These are phyloP conservation scores for Suhomyces guaymorum DNA, from an alignment of 1,139 yeast genomes.

Conservation along the genomic window DNA sequence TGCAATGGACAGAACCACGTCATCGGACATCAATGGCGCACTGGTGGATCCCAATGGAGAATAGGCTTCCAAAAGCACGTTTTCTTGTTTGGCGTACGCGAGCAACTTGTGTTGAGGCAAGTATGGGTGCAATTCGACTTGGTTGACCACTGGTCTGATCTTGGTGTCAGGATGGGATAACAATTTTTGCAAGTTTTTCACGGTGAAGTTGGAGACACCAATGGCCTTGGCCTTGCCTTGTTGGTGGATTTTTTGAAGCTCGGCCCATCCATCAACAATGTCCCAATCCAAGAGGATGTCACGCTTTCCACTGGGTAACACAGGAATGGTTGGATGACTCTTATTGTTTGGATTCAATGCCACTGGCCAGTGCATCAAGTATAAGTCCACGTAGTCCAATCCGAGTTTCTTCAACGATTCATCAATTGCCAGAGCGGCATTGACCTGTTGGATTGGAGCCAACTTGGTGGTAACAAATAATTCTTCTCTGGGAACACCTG, in stretches of 20 bases:
- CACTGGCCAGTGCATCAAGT: conserved; percentile 87
- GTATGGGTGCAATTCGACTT: conserved; percentile 25
- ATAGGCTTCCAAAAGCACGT: conserved; percentile 23
- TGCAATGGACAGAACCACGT: conserved; percentile 18
- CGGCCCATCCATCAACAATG: conserved; percentile 17
- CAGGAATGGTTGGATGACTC: conserved; percentile 28
- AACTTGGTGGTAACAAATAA: conserved; percentile 79
- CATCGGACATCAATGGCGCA: conserved; percentile 20
- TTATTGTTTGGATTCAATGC: conserved; percentile 26
- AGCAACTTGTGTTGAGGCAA: conserved; percentile 23
- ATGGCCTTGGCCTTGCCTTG: conserved; percentile 19
- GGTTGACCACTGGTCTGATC: conserved; percentile 23
- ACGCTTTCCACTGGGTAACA: conserved; percentile 14
- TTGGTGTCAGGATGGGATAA: conserved; percentile 19
- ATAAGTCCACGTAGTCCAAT: conserved; percentile 79
- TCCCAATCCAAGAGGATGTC: conserved; percentile 18
- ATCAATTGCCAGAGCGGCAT: conserved; percentile 60
- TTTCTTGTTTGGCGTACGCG: conserved; percentile 16
- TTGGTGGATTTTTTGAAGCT: conserved; percentile 15
- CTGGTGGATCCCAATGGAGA: conserved; percentile 26
- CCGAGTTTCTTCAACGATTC: conserved; percentile 65
- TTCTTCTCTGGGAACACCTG: conserved; percentile 68
- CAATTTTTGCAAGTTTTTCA: conserved; percentile 17
- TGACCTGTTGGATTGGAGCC: conserved; percentile 66
- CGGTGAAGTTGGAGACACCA: conserved; percentile 24